These are phyloP conservation scores for Hanseniaspora pseudoguilliermondii DNA, from an alignment of 805 yeast species.

Conservation along the genomic window DNA sequence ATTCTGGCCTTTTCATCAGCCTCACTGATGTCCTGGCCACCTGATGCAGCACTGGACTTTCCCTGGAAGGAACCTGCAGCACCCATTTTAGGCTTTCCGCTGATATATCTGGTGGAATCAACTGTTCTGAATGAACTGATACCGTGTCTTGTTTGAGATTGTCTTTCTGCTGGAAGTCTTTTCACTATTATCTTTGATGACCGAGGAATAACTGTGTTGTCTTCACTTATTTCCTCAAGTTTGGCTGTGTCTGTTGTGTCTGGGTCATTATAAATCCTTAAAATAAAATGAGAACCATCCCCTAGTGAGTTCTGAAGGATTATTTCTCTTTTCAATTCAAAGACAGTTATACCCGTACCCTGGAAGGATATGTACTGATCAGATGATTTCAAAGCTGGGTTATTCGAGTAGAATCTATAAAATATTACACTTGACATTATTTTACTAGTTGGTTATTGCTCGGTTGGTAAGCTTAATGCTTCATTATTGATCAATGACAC, in stretches of 20 bases:
- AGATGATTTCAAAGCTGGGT: slow-evolving; percentile 15
- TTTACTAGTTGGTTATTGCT: neutral
- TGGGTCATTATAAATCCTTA: slow-evolving; percentile 38
- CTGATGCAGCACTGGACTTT: slow-evolving; percentile 16
- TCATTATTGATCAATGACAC: too few relatives aligned
- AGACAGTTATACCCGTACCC: slow-evolving; percentile 92
- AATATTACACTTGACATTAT: slow-evolving; percentile 9
- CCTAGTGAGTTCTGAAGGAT: slow-evolving; percentile 69
- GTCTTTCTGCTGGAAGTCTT: slow-evolving; percentile 54
- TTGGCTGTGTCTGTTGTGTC: slow-evolving; percentile 47
- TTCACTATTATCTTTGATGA: slow-evolving; percentile 72
- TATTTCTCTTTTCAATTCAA: slow-evolving; percentile 86
- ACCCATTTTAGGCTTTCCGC: slow-evolving; percentile 48
- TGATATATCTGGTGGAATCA: slow-evolving; percentile 56
- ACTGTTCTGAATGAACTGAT: slow-evolving; percentile 32
- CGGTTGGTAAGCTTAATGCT: neutral
- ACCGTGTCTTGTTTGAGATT: slow-evolving; percentile 20
- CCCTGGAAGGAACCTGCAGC: neutral
- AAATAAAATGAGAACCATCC: slow-evolving; percentile 72
- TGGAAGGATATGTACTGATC: slow-evolving; percentile 44
- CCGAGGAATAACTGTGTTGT: slow-evolving; percentile 80
- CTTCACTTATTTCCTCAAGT: slow-evolving; percentile 68
- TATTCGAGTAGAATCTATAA: slow-evolving; percentile 8
- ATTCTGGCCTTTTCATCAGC: slow-evolving; percentile 16
- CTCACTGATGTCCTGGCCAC: slow-evolving; percentile 9